Base-by-base conservation (phyloP, 192 early-diverging fungal species). In the Coemansia sp. region DNA sequence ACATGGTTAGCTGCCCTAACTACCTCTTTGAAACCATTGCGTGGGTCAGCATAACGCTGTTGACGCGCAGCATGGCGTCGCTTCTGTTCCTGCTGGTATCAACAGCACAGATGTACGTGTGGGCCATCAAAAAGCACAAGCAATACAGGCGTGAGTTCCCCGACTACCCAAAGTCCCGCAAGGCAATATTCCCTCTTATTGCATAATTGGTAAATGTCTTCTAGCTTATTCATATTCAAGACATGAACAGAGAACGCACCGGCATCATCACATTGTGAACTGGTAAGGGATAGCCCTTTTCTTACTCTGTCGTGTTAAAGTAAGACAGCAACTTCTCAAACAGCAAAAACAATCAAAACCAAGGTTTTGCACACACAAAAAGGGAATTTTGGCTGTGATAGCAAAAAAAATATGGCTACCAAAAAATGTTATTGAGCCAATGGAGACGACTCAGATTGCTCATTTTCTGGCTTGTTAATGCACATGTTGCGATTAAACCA, bases 71-170 rank as follows among this genome's bases (percentile, higher is more conserved):
- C 48, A 69, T 81, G 68, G 86, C 87, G 55, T 86, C 88, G 10
- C 74, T 88, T 56, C 66, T 92, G 38, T 92, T 94, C 68, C 85
- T 88, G 59, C 76, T 87, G 35, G 88, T 91, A 58, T 89, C 88
- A 36, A 83, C 86, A n/a, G 90, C 81, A 57, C 90, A 96, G 78
- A 97, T 97, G 96, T 92, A 92, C 66, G 30, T 91, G 10, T 98
- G 96, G 96, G 96, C 96, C 5, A 66, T 95, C 71, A 98, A 98
- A 88, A 98, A 98, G 86, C 95, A 97, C 84, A 88, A 88, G 66
- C 84, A 87, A 55, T 98, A 98, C 76, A 84, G 78, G 66, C 90
- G 90, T 69, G 96, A 98, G 76, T 98, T 98, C 84, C 85, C 88
- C 7, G 88, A 91, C 68, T 98, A 97, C 66, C 96, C 96, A 49